These are phyloP conservation scores for Aulographum hederae DNA, from an alignment of 2,329 filamentous ascomycete genomes.

Conservation along the genomic window DNA sequence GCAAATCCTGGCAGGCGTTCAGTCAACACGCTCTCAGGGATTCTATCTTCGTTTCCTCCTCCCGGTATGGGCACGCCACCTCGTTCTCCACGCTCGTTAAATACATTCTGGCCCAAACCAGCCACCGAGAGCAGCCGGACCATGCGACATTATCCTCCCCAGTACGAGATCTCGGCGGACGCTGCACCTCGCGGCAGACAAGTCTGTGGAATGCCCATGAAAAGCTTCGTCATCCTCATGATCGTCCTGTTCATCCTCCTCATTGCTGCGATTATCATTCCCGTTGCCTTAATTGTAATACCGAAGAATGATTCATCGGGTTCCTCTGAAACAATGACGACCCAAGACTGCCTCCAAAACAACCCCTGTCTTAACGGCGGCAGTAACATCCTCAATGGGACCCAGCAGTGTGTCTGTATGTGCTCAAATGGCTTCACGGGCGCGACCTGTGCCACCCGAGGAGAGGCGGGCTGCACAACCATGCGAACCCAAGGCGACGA, in stretches of 20 bases:
- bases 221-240: conserved; percentile 51
- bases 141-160: no score
- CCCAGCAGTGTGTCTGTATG: conserved; percentile 58
- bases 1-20: conserved; percentile 18
- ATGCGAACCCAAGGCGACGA: conserved; percentile 23
- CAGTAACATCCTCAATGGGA: conserved; percentile 48
- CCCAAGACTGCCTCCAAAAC: conserved; percentile 37
- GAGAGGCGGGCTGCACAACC: conserved; percentile 38
- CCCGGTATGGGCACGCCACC: conserved; percentile 33
- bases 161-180: background rate
- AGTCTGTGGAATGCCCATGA: conserved; percentile 72
- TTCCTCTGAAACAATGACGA: conserved; percentile 14
- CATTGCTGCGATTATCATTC: conserved; percentile 67
- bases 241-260: conserved; percentile 54
- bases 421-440: conserved; percentile 79
- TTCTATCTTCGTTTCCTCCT: conserved; percentile 46
- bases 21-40: conserved; percentile 43
- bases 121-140: conserved; percentile 5
- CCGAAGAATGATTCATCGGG: conserved; percentile 12
- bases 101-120: conserved; percentile 14
- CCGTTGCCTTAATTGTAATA: conserved; percentile 43
- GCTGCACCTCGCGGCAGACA: conserved; percentile 23
- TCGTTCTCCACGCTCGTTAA: conserved; percentile 8
- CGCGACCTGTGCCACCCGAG: conserved; percentile 31
- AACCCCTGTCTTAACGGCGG: conserved; percentile 65